Conservation (phyloP, 2,329 filamentous ascomycete species). For the Microcyclospora tardicrescens region DNA sequence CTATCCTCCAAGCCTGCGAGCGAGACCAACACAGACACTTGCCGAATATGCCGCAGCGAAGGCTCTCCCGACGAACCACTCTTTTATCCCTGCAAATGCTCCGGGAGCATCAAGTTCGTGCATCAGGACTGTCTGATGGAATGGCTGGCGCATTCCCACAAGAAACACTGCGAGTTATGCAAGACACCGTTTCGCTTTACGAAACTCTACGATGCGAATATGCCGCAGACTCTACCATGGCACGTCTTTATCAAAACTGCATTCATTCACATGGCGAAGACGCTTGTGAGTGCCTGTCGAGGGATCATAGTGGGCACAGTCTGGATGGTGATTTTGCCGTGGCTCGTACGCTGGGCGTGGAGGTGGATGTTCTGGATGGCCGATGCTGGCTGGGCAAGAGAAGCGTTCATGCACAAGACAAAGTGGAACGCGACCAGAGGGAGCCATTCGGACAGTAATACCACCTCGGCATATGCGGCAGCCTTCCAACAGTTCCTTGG, state of each 20-base stretch:
- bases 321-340: constrained; percentile 82
- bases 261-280: constrained; percentile 50
- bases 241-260: constrained; percentile 72
- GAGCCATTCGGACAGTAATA: too few relatives aligned
- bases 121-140: constrained; percentile 98
- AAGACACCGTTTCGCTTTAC: constrained; percentile 98
- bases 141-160: constrained; percentile 96
- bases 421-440: constrained; percentile 1
- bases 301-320: constrained; percentile 67
- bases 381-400: constrained; percentile 54
- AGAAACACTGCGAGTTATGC: constrained; percentile 98
- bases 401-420: constrained; percentile 19
- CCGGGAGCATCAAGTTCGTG: constrained; percentile 95
- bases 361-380: constrained; percentile 88
- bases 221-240: constrained; percentile 73
- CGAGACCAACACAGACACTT: constrained; percentile 50
- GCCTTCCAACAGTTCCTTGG: neutral
- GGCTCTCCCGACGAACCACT: constrained; percentile 69
- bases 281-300: constrained; percentile 29
- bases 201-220: constrained; percentile 87
- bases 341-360: constrained; percentile 85
- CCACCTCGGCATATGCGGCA: neutral
- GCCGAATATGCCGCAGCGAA: constrained; percentile 91
- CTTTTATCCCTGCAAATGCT: constrained; percentile 98
- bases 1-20: too few relatives aligned